A percentile compares a stretch with the other conserved stretches of the same genome.
Conservation (phyloP, 1,284 basidiomycete species). For the Calocybe gambosa region DNA sequence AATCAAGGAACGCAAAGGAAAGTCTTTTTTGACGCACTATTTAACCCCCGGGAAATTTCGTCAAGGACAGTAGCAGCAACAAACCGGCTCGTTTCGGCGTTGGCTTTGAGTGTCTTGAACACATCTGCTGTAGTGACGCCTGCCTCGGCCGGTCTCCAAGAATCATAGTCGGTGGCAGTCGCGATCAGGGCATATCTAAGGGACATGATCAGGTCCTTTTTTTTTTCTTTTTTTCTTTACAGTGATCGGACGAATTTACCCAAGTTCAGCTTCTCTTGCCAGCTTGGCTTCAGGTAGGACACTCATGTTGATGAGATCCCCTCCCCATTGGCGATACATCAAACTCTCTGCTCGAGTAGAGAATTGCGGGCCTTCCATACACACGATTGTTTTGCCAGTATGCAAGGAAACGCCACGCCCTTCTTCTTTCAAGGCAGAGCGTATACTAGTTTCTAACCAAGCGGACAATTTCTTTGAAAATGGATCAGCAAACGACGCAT, state of each 20-base stretch:
- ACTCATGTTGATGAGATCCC: conserved; percentile 95
- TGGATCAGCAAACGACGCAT: conserved; percentile 92
- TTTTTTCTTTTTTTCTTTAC: no score
- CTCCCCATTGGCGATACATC: conserved; percentile 94
- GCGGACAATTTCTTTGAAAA: conserved; percentile 63
- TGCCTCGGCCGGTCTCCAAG: conserved; percentile 77
- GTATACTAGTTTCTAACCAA: conserved; percentile 68
- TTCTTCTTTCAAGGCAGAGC: conserved; percentile 55
- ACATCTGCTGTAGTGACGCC: conserved; percentile 88
- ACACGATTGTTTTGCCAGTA: conserved; percentile 81
- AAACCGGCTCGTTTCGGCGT: conserved; percentile 77
- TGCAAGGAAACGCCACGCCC: conserved; percentile 62
- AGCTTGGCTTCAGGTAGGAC: conserved; percentile 94
- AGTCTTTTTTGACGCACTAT: conserved; percentile 5
- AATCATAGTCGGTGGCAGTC: conserved; percentile 84
- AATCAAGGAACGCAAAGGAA: neutral
- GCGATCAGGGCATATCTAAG: conserved; percentile 84
- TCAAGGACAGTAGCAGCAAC: conserved; percentile 76
- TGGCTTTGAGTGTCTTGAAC: conserved; percentile 79
- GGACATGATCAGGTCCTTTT: neutral
- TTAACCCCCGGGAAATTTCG: conserved; percentile 39
- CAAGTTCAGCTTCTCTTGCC: conserved; percentile 90
- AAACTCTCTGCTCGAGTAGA: conserved; percentile 91
- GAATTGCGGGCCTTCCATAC: conserved; percentile 97
- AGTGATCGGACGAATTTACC: conserved; percentile 41